Evolutionary conservation across 768 basidiomycete genomes (phyloP).

Genomic region (Tricholoma terreum): DNA sequence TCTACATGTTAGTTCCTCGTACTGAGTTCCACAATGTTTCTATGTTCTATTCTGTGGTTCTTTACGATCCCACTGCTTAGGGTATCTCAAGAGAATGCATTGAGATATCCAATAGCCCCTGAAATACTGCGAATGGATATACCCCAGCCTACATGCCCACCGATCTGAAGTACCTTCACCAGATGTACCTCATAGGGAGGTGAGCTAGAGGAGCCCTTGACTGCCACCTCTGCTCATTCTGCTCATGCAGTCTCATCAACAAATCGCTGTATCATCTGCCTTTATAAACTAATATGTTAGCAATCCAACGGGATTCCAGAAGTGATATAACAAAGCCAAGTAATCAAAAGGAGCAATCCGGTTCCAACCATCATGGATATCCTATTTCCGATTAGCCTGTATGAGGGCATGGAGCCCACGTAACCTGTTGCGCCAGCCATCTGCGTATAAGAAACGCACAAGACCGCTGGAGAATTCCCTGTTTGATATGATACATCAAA

Average conservation of each 20-base stretch:
- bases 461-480: slow-evolving; percentile 53
- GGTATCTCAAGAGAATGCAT: too few species aligned
- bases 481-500: slow-evolving; percentile 1
- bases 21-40: too few species aligned
- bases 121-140: too few species aligned
- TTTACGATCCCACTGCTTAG: too few species aligned
- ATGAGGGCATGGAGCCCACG: slow-evolving; percentile 40
- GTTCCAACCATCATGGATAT: not conserved
- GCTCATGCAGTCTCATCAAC: too few species aligned
- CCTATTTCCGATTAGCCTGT: slow-evolving; percentile 32
- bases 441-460: slow-evolving; percentile 50
- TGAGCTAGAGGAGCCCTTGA: too few species aligned
- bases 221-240: too few species aligned
- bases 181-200: too few species aligned
- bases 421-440: slow-evolving; percentile 48
- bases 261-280: not conserved
- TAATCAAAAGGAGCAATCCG: not conserved
- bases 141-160: too few species aligned
- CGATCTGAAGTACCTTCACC: too few species aligned
- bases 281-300: not conserved
- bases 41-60: too few species aligned
- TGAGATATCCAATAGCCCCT: too few species aligned
- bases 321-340: not conserved
- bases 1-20: not conserved
- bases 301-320: not conserved